Percentiles rank a stretch among this genome's conserved stretches.
Conservation (phyloP, 2,329 filamentous ascomycete genomes). For the Sarocladiaceae sp. region DNA sequence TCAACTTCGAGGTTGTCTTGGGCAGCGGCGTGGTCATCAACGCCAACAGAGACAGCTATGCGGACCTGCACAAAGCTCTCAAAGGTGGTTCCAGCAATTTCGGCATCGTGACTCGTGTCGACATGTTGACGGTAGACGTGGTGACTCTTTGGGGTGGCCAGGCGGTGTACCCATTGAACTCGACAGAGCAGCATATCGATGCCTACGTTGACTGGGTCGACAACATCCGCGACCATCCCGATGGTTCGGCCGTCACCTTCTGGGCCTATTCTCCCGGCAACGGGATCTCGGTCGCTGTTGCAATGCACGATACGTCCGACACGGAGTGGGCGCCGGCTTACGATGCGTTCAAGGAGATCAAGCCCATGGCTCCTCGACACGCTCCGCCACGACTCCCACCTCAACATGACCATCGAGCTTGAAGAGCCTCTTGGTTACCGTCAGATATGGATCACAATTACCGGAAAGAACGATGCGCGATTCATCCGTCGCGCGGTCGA, state of each 20-base stretch:
- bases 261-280: conserved; percentile 1
- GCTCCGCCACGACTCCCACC: too few relatives aligned
- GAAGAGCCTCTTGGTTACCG: too few relatives aligned
- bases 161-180: conserved; percentile 1
- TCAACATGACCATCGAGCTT: too few relatives aligned
- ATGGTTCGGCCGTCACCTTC: conserved; percentile 9
- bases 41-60: conserved; percentile 28
- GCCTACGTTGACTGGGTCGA: conserved; percentile 9
- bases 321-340: too few relatives aligned
- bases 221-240: conserved; percentile 8
- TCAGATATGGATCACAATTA: too few relatives aligned
- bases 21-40: conserved; percentile 34
- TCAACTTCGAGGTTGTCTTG: conserved; percentile 37
- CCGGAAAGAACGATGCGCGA: too few relatives aligned
- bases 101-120: conserved; percentile 28
- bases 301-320: too few relatives aligned
- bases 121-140: conserved; percentile 10
- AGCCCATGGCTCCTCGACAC: too few relatives aligned
- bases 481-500: too few relatives aligned
- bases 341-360: too few relatives aligned
- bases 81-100: conserved; percentile 41
- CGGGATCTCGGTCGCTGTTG: too few relatives aligned
- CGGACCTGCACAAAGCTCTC: conserved; percentile 37
- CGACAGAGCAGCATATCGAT: conserved; percentile 7
- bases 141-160: conserved; percentile 10